Evolutionary conservation across 306 rosid genomes (phyloP).

Genomic region (Albizia julibrissin): DNA sequence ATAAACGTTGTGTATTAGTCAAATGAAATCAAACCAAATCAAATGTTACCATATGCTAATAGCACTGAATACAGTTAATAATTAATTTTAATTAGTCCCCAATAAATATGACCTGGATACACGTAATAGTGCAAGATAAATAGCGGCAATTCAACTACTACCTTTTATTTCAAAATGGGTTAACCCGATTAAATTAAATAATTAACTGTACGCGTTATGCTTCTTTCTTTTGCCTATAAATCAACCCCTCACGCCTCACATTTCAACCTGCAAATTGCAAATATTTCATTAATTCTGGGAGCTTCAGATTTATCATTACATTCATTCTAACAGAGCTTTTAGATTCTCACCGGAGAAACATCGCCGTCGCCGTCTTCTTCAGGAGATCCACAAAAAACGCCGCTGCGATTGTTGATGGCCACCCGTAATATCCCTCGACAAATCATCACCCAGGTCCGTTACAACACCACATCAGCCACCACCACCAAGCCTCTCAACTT

Average conservation of each 20-base stretch:
- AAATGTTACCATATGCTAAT: not conserved
- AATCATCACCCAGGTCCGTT: conserved; percentile 48
- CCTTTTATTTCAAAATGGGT: not conserved
- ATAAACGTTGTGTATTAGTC: not conserved
- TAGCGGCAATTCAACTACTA: not conserved
- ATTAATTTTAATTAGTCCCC: too few species aligned
- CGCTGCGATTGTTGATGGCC: conserved; percentile 44
- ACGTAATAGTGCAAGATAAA: not conserved
- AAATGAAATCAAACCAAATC: not conserved
- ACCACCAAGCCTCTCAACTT: conserved; percentile 45
- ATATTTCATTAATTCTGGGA: not conserved
- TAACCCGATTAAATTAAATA: not conserved
- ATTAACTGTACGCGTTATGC: too few species aligned
- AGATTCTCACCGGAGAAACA: too few species aligned
- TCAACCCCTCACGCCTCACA: not conserved
- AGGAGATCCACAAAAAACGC: not conserved
- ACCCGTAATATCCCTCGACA: conserved; percentile 55
- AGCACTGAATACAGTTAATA: too few species aligned
- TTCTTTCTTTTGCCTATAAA: conserved; percentile 9
- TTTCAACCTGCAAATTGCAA: not conserved
- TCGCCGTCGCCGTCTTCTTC: not conserved
- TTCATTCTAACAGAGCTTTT: not conserved
- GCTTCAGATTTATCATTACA: not conserved
- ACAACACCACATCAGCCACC: conserved; percentile 39
- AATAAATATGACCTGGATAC: not conserved